Base-by-base conservation (phyloP, 345 rosid species). In the Atalantia buxifolia region DNA sequence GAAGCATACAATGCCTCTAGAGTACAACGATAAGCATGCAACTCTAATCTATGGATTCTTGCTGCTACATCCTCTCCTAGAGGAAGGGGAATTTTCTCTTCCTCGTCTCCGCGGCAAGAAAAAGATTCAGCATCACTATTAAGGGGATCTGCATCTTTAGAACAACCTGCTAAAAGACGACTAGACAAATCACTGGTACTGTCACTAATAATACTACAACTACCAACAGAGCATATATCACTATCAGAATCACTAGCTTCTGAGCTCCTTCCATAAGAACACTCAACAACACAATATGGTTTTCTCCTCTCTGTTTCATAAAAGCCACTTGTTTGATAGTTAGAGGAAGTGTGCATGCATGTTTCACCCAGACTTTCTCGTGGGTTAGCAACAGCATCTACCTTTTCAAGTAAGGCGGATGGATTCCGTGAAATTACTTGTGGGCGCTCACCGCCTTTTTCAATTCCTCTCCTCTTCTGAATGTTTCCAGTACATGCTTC, bases 1-100 rank as follows among this genome's bases (percentile, higher is more conserved):
- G 93, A 90, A 67, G 93, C 98, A 81, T 90, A 88, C 80, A 92
- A 82, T 48, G 89, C 93, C 85, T 85, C 88, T 74, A 94, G 78
- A n/a, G 89, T 94, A 84, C 84, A 77, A 77, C 87, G 80, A 77
- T 88, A 94, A 38, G 90, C 95, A 82, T 86, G 92, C 85, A 89
- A 78, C 90, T 94, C 97, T 81, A 91, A 70, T 77, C 76, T 86
- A 83, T 90, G 98, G 76, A 91, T 86, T 81, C 84, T 88, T 36
- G 80, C 89, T 61, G 79, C 85, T 75, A 82, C 62, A 55, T 83
- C 87, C 64, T 86, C 81, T 57, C 69, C 72, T 38, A 75, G 42
- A 22, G 78, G 81, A 79, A 63, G 69, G 65, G 66, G 75, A 40
- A 40, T 10, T 35, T 57, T 80, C 69, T 75, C 81, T 77, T 57